Base-by-base conservation (phyloP, 2,329 filamentous ascomycete genomes). In the Neophaeococcomyces mojaviensis region DNA sequence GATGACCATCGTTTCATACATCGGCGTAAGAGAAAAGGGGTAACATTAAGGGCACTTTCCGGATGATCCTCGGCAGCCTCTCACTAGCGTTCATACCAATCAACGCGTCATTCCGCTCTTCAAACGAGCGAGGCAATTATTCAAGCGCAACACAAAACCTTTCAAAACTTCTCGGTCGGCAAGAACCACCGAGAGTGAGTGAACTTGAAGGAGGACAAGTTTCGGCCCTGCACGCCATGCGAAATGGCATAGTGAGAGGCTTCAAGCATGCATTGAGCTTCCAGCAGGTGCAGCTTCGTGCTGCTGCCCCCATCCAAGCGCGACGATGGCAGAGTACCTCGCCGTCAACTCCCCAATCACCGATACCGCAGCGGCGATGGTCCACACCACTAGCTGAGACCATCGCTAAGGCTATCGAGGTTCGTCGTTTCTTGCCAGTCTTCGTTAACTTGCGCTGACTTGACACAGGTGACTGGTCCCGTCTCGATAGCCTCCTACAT, bases 401-500 rank as follows among this genome's bases (percentile, higher is more conserved):
- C 56, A 76, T 97, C 40, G 84, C 83, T 46, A 82, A 89, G 63
- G 89, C 88, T 37, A 95, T 97, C 53, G 83, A 82, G 55, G 89
- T 94, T 5, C n/a, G 15, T 36, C 22, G 24, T n/a, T 12, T 15
- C 2, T 24, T 19, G 3, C 8, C 12, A 33, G 7, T 38, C 5
- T n/a, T n/a, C n/a, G n/a, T n/a, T 39, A 7, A 20, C 41, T 13
- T 26, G 47, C 20, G 4, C 20, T 34, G 20, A 19, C 18, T n/a
- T 19, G 5, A 12, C 22, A 32, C 56, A 86, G 81, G 79, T 84
- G 33, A 97, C 92, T 9, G 92, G 92, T 0, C 90, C 92, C 3
- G 81, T 97, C 22, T 87, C 92, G 1, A 78, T 98, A 50, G 89
- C 92, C 4, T 84, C 88, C 43, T 98, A 89, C 65, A 98, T 98